Percentiles rank a stretch among this genome's conserved stretches.
phyloP scores from a whole-genome alignment of 345 rosid genomes.

The Passiflora organensis region DNA sequence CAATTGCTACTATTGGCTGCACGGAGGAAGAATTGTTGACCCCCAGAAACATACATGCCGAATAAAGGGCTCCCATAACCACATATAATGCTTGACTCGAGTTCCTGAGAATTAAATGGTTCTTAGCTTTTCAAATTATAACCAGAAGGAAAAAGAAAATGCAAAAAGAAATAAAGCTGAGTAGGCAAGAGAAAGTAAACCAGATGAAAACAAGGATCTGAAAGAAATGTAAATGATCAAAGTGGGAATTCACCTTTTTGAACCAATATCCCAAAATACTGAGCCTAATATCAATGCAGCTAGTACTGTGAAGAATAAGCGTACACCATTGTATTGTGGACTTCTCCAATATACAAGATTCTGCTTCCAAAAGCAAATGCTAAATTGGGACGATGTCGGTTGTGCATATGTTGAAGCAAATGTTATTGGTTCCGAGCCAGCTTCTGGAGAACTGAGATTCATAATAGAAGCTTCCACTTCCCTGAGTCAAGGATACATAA shows the following conservation, averaged over 20 bases:
- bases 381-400: constrained; percentile 46
- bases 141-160: background rate
- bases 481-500: constrained; percentile 31
- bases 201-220: background rate
- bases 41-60: constrained; percentile 78
- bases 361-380: constrained; percentile 71
- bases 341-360: constrained; percentile 94
- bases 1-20: constrained; percentile 84
- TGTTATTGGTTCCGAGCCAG: constrained; percentile 56
- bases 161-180: background rate
- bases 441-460: constrained; percentile 48
- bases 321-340: constrained; percentile 72
- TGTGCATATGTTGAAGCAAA: constrained; percentile 56
- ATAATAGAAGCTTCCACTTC: constrained; percentile 59
- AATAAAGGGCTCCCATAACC: constrained; percentile 83
- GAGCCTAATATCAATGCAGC: constrained; percentile 72
- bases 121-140: background rate
- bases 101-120: constrained; percentile 23
- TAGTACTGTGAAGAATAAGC: constrained; percentile 47
- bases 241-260: constrained; percentile 36
- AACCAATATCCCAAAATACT: constrained; percentile 74
- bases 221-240: background rate
- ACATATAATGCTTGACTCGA: constrained; percentile 51
- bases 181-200: background rate
- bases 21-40: constrained; percentile 82